Base-by-base conservation (phyloP, 305 asterid species). In the Striga hermonthica region DNA sequence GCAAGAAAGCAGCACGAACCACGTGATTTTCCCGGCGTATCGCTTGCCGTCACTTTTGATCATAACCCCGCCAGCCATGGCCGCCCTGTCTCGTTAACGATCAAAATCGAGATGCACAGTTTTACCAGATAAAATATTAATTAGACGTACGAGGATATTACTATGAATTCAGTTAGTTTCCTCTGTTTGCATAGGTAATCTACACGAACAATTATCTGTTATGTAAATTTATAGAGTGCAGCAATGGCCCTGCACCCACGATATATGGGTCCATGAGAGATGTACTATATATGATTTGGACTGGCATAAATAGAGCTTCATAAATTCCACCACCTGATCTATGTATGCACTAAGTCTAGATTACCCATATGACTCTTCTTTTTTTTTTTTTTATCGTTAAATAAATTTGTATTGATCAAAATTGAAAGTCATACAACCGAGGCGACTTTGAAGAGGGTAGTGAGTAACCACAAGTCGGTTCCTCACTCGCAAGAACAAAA, bases 1-100 rank as follows among this genome's bases (percentile, higher is more conserved):
- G 11, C 80, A 85, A 6, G 92, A 79, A 31, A 79, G 75, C 63
- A 83, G 73, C 47, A 83, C 87, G 40, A 73, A 83, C 67, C 60
- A 45, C 1, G 92, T 85, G 13, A 85, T 62, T 66, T 57, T 69
- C 3, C 87, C 87, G 68, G 76, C 77, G 12, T 81, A 83, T 7
- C 74, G 65, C 52, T 38, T 57, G 44, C 55, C 74, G 16, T 68
- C 76, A 38, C 57, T 60, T 9, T 70, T 22, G 11, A 73, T 56
- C n/a, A 67, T 76, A n/a, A 76, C 62, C 7, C 78, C 75, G 0
- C 66, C 81, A 2, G 84, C 84, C 90, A 81, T 79, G 31, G 62
- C 62, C 57, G 6, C 10, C 53, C 4, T 1, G 3, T 4, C 52
- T 45, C 13, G 12, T 14, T 47, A 10, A 4, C 4, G 3, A 47